Evolutionary conservation across 2,329 filamentous ascomycete genomes (phyloP), one percentile per base, ranked within the genome.

Genomic region (Colletotrichum destructivum): DNA sequence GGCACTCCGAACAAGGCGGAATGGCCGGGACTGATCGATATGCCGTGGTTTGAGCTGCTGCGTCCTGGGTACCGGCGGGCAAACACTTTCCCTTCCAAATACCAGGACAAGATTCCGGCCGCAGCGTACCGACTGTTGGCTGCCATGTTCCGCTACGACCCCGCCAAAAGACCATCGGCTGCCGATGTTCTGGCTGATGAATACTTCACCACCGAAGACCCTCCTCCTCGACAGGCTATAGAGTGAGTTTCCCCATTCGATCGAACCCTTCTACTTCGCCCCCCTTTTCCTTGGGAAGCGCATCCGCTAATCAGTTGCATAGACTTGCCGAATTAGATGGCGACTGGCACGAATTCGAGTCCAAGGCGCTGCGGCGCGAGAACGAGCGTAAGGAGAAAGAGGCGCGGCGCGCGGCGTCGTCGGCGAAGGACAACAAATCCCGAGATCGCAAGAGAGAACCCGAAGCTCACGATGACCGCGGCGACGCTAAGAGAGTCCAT

Each of bases 271-370:
- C 71, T 5, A n/a, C 46, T 9, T 35, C 31, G 31, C 31, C 31
- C 31, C 31, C 31, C 8, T 35, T 35, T 35, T 35, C 31, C 31
- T 9, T 0, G 31, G 31, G 9, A 44, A 49, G 26, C 57, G 40
- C 42, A 51, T 44, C 40, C 73, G 54, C 81, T 84, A 78, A 85
- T 78, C 75, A 72, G 77, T 63, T 13, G 23, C 65, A 70, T 74
- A 94, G 93, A 78, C 88, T 99, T 61, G 91, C 92, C 71, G 86
- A 91, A 60, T 88, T 99, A 40, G 90, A 96, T 76, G 96, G 96
- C 26, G 96, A 99, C 77, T 99, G 96, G 96, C 96, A 99, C 79
- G 96, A 99, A 80, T 98, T 98, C 78, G 96, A 99, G 84, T 97
- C 94, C 67, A 99, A 99, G 84, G 95, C 95, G 18, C 87, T 98